Evolutionary conservation across 768 basidiomycete genomes (phyloP).

Genomic region (Russula griseocarnosa): DNA sequence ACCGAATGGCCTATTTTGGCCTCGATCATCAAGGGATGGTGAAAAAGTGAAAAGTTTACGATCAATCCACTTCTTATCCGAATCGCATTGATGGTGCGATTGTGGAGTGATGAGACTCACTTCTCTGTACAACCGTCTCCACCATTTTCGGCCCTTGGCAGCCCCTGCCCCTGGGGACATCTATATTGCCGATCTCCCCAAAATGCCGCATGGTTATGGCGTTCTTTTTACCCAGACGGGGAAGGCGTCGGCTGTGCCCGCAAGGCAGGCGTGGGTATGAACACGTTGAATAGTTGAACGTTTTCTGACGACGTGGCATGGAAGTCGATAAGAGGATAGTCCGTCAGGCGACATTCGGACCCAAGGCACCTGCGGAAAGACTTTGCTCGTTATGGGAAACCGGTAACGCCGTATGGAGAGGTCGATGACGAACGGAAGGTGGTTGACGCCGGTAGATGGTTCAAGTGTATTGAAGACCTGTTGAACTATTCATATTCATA

Average conservation of each 20-base stretch:
- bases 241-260: slow-evolving; percentile 10
- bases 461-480: neutral
- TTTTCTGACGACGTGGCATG: slow-evolving; percentile 7
- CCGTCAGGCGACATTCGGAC: neutral
- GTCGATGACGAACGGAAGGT: neutral
- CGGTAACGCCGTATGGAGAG: slow-evolving; percentile 3
- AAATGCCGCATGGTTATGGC: neutral
- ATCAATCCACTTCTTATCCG: neutral
- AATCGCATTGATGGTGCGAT: neutral
- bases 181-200: slow-evolving; percentile 11
- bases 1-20: too few species aligned
- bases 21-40: neutral
- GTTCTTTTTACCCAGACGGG: neutral
- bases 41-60: neutral
- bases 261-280: neutral
- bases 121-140: neutral
- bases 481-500: neutral
- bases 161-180: neutral
- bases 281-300: neutral
- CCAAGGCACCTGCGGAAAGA: neutral
- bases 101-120: neutral
- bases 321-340: slow-evolving; percentile 14
- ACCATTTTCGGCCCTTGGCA: neutral
- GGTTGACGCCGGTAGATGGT: slow-evolving; percentile 16
- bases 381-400: neutral